Conservation (phyloP, 257 asterid species). For the Eucommia ulmoides region DNA sequence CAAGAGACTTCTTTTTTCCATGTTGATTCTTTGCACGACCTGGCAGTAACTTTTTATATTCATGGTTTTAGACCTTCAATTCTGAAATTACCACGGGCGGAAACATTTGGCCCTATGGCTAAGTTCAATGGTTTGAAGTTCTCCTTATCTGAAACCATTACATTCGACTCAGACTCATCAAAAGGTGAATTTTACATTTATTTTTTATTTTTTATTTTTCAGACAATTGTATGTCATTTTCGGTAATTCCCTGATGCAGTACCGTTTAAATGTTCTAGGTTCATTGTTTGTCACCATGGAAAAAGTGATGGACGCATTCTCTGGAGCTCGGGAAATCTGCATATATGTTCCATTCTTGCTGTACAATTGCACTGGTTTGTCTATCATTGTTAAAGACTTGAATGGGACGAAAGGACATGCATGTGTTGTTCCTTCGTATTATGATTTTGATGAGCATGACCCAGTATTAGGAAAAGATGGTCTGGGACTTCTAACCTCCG, state of each 20-base stretch:
- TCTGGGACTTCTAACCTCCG: conserved; percentile 50
- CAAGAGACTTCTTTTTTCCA: conserved; percentile 84
- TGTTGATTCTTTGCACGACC: conserved; percentile 83
- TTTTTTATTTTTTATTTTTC: conserved; percentile 7
- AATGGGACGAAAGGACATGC: conserved; percentile 48
- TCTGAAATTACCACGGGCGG: conserved; percentile 82
- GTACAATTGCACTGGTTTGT: conserved; percentile 84
- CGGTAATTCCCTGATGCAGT: conserved; percentile 4
- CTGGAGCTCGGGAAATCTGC: conserved; percentile 91
- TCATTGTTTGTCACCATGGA: conserved; percentile 69
- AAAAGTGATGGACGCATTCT: conserved; percentile 84
- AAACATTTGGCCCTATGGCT: conserved; percentile 58
- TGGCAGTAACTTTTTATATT: conserved; percentile 51
- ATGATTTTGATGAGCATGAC: conserved; percentile 53
- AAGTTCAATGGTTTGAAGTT: conserved; percentile 81
- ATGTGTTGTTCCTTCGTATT: conserved; percentile 70
- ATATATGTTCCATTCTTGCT: conserved; percentile 73
- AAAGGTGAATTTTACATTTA: conserved; percentile 31
- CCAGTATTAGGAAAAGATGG: conserved; percentile 48
- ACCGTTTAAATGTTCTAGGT: conserved; percentile 31
- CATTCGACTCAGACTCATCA: conserved; percentile 52
- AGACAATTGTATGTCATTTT: too few relatives aligned
- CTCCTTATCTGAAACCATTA: conserved; percentile 61
- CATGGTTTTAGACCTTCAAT: conserved; percentile 58
- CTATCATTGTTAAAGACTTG: conserved; percentile 56